Percentiles rank a stretch among this genome's conserved stretches.
Conservation (phyloP, 2,329 filamentous ascomycete genomes). For the Alternaria sp. region DNA sequence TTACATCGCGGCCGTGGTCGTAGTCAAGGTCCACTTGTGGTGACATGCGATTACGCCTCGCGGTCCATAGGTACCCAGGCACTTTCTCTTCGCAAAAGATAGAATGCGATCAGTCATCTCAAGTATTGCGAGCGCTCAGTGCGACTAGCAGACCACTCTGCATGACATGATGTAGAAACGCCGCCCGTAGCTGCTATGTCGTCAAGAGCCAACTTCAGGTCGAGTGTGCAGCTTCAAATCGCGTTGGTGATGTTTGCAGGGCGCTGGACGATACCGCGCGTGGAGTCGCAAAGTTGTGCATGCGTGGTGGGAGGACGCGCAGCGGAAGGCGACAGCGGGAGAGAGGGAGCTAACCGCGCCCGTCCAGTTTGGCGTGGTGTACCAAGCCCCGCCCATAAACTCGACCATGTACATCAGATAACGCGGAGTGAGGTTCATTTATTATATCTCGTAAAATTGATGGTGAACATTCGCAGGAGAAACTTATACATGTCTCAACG, state of each 20-base stretch:
- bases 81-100: no score
- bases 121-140: no score
- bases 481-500: neutral
- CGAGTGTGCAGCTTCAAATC: neutral
- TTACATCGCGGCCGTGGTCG: neutral
- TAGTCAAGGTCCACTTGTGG: neutral
- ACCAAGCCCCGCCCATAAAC: neutral
- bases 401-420: neutral
- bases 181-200: no score
- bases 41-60: no score
- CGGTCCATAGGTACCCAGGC: no score
- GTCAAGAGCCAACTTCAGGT: fast-evolving
- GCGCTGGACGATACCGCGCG: neutral
- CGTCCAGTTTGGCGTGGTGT: no score
- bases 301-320: neutral
- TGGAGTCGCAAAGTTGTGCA: neutral
- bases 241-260: neutral
- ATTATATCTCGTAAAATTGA: neutral
- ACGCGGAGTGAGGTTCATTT: neutral
- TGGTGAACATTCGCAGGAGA: neutral
- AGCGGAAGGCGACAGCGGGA: neutral
- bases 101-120: no score
- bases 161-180: no score
- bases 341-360: no score
- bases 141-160: no score